Base-by-base conservation (phyloP, 441 rosid genomes). In the Bruguiera hainesii region DNA sequence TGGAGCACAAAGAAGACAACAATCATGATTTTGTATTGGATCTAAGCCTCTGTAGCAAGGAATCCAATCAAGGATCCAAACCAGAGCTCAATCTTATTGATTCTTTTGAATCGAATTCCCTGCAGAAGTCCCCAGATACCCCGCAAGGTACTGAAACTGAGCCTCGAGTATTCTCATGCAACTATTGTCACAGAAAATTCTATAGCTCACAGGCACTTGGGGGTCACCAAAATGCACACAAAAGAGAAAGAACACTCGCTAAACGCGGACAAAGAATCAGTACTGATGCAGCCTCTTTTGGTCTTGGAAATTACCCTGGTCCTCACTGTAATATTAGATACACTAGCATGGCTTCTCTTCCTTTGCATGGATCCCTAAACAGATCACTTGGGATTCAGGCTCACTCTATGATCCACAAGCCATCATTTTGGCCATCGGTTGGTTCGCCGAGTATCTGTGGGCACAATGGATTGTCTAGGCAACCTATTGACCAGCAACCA, bases 151-250 rank as follows among this genome's bases (percentile, higher is more conserved):
- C 66, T 49, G 76, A 73, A 73, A 64, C 70, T 16, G 86, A 82
- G 79, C 82, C 80, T 57, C 70, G 91, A 72, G 86, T 88, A 15
- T 90, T 90, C 67, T 82, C 92, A 0, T 90, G 97, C 76, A 90
- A 90, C 66, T 90, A 82, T 65, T 90, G 97, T 67, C 94, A 85
- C 69, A 79, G 97, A 64, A 86, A 88, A 82, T 90, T 90, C 70
- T 88, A 82, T 60, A 86, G 97, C 73, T 90, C 97, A 50, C 97
- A 90, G 71, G 97, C 97, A 60, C 78, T 88, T 46, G 97, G 97
- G 0, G 97, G 94, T 35, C 97, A 90, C 71, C 97, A 90, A 70
- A 88, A 90, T 60, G 97, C 94, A 0, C 94, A 90, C 30, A 90
- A 90, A 66, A 78, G 94, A 64, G 97, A 88, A 66, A 84, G 94